A percentile compares a stretch with the other conserved stretches of the same genome.
These are phyloP conservation scores for Phalaenopsis aphrodite DNA, from an alignment of 106 monocot species.

Conservation along the genomic window DNA sequence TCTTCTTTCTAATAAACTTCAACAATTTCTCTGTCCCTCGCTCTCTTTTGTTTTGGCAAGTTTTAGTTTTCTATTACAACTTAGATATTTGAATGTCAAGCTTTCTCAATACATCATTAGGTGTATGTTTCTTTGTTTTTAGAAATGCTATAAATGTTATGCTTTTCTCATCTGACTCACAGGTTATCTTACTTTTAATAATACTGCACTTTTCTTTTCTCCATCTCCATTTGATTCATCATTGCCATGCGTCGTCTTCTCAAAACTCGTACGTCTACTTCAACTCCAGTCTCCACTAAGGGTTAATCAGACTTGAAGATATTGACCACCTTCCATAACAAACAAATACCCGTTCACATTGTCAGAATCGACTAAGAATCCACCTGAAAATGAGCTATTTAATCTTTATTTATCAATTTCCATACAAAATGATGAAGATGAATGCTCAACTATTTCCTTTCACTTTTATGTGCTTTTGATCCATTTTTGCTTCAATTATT, in stretches of 20 bases:
- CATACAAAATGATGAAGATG: no score
- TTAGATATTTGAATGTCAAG: background rate
- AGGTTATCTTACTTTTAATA: background rate
- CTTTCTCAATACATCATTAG: background rate
- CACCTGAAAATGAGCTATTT: no score
- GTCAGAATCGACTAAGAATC: no score
- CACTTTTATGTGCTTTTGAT: background rate
- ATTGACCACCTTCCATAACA: no score
- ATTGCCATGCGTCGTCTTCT: background rate
- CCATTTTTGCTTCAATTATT: no score
- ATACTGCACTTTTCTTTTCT: background rate
- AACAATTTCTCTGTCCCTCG: background rate
- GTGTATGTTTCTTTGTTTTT: background rate
- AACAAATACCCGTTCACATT: no score
- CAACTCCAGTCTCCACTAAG: no score
- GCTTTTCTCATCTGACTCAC: no score
- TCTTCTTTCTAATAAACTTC: background rate
- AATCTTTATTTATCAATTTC: no score
- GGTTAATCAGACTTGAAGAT: no score
- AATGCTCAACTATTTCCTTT: no score
- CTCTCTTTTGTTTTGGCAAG: background rate
- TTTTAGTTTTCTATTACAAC: background rate
- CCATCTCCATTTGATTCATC: background rate
- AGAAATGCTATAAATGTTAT: no score
- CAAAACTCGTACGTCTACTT: background rate